Evolutionary conservation across 106 monocot genomes (phyloP).

Genomic region (Posidonia australis): DNA sequence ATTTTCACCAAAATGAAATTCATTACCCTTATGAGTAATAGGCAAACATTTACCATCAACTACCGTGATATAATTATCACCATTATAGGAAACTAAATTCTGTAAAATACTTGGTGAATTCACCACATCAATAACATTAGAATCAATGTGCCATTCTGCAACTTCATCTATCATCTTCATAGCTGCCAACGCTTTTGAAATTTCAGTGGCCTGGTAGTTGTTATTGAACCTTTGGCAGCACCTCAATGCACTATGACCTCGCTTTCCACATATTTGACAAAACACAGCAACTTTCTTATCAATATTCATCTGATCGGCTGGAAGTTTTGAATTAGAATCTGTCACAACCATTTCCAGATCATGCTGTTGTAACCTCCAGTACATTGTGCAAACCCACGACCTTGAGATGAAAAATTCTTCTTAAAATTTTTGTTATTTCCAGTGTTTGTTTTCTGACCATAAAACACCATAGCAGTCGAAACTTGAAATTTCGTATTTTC

Average conservation of each 20-base stretch:
- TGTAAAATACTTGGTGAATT: not conserved
- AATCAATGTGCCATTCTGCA: constrained; percentile 1
- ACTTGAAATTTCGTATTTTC: not conserved
- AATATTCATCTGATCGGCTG: not conserved
- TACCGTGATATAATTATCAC: not conserved
- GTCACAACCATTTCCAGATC: too few species aligned
- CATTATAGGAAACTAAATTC: not conserved
- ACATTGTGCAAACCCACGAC: not conserved
- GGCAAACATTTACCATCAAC: not conserved
- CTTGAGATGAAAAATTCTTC: not conserved
- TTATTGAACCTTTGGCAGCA: not conserved
- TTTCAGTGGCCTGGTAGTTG: not conserved
- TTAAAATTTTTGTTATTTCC: too few species aligned
- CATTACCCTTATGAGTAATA: not conserved
- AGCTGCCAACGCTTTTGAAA: not conserved
- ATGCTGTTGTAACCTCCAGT: too few species aligned
- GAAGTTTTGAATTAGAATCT: not conserved
- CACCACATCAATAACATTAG: not conserved
- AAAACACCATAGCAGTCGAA: not conserved
- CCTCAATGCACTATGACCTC: not conserved
- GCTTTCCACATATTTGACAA: not conserved
- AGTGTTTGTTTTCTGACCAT: not conserved
- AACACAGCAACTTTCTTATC: not conserved
- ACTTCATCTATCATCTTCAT: not conserved
- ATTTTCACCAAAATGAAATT: not conserved